Percentiles rank a stretch among this genome's conserved stretches.
These are phyloP conservation scores for Termitomyces titanicus DNA, from an alignment of 768 basidiomycete species.

Conservation along the genomic window DNA sequence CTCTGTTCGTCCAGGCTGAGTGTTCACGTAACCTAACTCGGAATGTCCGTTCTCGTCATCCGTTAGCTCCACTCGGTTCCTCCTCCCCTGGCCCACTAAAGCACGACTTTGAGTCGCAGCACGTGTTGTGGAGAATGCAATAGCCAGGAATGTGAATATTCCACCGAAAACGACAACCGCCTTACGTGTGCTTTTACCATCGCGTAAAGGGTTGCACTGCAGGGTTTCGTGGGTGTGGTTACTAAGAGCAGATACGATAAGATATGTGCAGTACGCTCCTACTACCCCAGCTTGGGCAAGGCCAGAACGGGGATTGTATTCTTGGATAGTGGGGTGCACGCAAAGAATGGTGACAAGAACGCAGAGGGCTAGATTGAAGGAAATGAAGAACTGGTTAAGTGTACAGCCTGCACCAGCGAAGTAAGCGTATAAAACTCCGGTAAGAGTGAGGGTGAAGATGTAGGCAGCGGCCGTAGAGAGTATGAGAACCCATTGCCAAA, in stretches of 20 bases:
- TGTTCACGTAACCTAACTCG: constrained; percentile 73
- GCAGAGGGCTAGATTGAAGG: constrained; percentile 83
- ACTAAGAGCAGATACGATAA: constrained; percentile 88
- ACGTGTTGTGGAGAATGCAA: constrained; percentile 94
- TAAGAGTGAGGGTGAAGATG: constrained; percentile 77
- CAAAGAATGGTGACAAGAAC: constrained; percentile 78
- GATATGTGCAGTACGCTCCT: constrained; percentile 95
- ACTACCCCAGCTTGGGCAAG: constrained; percentile 96
- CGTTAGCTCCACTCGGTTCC: constrained; percentile 60
- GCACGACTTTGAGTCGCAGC: constrained; percentile 96
- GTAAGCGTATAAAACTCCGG: constrained; percentile 86
- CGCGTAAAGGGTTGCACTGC: constrained; percentile 85
- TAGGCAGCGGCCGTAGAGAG: constrained; percentile 92
- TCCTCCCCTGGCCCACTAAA: constrained; percentile 71
- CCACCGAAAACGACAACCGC: constrained; percentile 90
- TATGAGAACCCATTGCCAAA: constrained; percentile 97
- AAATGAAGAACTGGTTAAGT: constrained; percentile 96
- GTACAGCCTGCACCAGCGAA: constrained; percentile 86
- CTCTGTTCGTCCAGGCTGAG: constrained; percentile 81
- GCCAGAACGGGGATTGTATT: constrained; percentile 90
- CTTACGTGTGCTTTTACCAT: constrained; percentile 64
- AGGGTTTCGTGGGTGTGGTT: constrained; percentile 78
- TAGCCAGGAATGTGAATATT: constrained; percentile 94
- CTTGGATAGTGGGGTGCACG: constrained; percentile 84
- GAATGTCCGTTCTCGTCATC: constrained; percentile 53